Conservation (phyloP, 2,329 filamentous ascomycete species). For the Claviceps monticola region DNA sequence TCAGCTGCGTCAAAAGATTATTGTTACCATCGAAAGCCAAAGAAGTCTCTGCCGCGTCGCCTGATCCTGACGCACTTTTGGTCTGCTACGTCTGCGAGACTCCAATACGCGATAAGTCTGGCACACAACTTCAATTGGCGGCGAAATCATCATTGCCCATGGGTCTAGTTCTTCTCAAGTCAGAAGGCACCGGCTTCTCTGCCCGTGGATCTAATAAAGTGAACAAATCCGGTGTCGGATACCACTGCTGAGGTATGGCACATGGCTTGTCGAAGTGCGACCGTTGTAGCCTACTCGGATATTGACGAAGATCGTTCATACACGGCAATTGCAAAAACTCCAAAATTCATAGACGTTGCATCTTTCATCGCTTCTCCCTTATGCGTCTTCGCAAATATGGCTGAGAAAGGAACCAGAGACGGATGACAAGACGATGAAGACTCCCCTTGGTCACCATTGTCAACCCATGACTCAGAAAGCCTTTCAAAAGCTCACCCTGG, state of each 20-base stretch:
- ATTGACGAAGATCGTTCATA: background rate
- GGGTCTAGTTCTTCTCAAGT: constrained; percentile 65
- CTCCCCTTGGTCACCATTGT: constrained; percentile 79
- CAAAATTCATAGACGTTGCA: background rate
- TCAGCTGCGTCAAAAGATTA: constrained; percentile 72
- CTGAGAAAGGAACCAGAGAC: constrained; percentile 47
- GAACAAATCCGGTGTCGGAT: constrained; percentile 63
- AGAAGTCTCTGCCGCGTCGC: constrained; percentile 8
- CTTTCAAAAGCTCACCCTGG: constrained; percentile 62
- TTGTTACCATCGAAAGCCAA: constrained; percentile 44
- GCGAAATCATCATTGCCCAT: constrained; percentile 48
- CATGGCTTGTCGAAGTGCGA: background rate
- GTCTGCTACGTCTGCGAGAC: constrained; percentile 77
- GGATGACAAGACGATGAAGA: constrained; percentile 58
- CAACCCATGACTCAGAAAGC: constrained; percentile 73
- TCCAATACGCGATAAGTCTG: constrained; percentile 45
- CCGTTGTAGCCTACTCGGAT: background rate
- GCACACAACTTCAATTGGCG: constrained; percentile 28
- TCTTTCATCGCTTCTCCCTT: background rate
- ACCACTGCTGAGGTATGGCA: constrained; percentile 51
- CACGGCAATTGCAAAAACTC: background rate
- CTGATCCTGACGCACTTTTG: constrained; percentile 31
- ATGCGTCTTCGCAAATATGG: constrained; percentile 14
- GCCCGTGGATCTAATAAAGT: constrained; percentile 74
- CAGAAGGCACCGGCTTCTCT: constrained; percentile 86